Conservation (phyloP, 345 rosid species). For the Aurinia saxatilis region DNA sequence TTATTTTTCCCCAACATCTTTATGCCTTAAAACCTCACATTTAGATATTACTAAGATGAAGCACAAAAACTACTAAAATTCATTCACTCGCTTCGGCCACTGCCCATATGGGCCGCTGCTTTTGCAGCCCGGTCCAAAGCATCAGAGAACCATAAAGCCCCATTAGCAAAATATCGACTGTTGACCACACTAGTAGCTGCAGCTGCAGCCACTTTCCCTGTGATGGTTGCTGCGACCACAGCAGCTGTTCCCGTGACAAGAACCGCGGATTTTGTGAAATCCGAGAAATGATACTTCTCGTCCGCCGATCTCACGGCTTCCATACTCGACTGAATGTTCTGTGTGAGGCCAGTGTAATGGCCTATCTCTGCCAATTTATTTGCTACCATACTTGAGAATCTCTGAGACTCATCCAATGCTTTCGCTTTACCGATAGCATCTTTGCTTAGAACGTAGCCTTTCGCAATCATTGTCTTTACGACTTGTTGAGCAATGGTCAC, state of each 20-base stretch:
- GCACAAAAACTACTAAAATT: not conserved
- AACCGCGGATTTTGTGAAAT: slow-evolving; percentile 58
- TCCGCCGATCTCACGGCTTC: slow-evolving; percentile 57
- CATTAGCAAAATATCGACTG: slow-evolving; percentile 74
- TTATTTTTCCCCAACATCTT: not conserved
- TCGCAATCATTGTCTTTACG: slow-evolving; percentile 66
- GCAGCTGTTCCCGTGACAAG: slow-evolving; percentile 66
- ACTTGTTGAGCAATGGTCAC: slow-evolving; percentile 72
- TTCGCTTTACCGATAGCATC: slow-evolving; percentile 68
- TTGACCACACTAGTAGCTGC: slow-evolving; percentile 58
- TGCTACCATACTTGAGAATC: slow-evolving; percentile 51
- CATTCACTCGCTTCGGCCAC: slow-evolving; percentile 32
- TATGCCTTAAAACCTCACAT: no score
- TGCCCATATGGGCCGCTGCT: slow-evolving; percentile 65
- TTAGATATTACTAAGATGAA: no score
- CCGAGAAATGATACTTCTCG: slow-evolving; percentile 57
- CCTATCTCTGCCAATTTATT: slow-evolving; percentile 66
- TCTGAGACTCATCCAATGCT: slow-evolving; percentile 59
- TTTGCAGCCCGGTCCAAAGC: slow-evolving; percentile 55
- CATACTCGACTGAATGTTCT: slow-evolving; percentile 52
- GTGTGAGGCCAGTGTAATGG: slow-evolving; percentile 57
- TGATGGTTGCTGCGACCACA: slow-evolving; percentile 49
- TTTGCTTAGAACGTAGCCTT: slow-evolving; percentile 68
- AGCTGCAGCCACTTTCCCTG: slow-evolving; percentile 58
- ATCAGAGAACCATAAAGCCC: slow-evolving; percentile 79